Conservation (phyloP, 179 eudicot species). For the Spergularia azorica region DNA sequence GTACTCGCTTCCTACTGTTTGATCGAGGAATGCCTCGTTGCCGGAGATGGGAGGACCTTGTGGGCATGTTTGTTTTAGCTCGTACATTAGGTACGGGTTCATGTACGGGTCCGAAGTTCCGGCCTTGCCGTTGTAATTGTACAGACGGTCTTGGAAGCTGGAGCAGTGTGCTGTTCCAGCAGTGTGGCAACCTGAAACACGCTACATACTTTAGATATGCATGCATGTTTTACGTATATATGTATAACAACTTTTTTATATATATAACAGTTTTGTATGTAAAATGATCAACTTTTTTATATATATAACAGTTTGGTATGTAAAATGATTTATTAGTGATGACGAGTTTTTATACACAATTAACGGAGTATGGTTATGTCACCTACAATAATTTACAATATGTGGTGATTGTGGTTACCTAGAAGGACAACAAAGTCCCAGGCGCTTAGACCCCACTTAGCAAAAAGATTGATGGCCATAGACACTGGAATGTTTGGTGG, state of each 20-base stretch:
- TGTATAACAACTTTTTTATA: no score
- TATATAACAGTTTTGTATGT: no score
- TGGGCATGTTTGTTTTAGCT: constrained; percentile 26
- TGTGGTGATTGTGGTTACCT: constrained; percentile 15
- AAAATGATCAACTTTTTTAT: no score
- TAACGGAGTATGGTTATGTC: no score
- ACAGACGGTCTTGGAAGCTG: constrained; percentile 25
- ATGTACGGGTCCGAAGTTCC: constrained; percentile 26
- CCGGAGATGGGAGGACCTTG: neutral
- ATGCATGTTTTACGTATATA: no score
- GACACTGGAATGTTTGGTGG: constrained; percentile 8
- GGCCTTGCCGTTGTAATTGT: constrained; percentile 13
- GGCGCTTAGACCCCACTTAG: constrained; percentile 22
- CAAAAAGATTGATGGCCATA: constrained; percentile 23
- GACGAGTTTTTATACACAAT: no score
- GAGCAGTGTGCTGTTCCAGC: constrained; percentile 37
- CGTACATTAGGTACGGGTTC: neutral
- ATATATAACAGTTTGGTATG: no score
- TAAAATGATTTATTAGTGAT: no score
- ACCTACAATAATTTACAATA: no score
- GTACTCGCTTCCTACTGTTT: constrained; percentile 16
- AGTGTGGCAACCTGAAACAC: constrained; percentile 34
- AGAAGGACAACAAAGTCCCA: constrained; percentile 39
- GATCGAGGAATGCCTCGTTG: constrained; percentile 25
- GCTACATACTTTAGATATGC: no score